A percentile compares a stretch with the other conserved stretches of the same genome.
Conservation (phyloP, 495 filamentous ascomycete genomes). For the Astrothelium subdiscretum region DNA sequence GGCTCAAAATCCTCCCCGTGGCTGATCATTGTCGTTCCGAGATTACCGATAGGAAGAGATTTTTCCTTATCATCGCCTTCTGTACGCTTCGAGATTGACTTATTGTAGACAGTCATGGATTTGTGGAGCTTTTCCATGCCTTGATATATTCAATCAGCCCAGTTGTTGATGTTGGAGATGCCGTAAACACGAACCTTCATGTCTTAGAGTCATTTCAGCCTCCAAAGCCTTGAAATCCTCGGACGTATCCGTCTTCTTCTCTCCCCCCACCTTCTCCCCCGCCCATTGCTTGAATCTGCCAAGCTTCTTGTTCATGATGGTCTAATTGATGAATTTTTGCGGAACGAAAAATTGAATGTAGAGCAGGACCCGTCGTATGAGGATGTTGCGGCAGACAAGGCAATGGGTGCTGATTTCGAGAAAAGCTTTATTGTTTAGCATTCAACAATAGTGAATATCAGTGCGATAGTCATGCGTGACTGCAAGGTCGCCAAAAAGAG, state of each 20-base stretch:
- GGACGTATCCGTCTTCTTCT: slow-evolving; percentile 75
- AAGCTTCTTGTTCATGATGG: slow-evolving; percentile 76
- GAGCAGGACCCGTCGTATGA: neutral
- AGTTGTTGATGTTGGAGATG: too few species aligned
- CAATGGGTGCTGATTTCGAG: neutral
- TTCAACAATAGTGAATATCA: neutral
- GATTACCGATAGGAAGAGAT: slow-evolving; percentile 62
- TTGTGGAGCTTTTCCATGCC: slow-evolving; percentile 87
- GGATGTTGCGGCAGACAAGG: neutral
- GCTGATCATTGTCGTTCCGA: slow-evolving; percentile 78
- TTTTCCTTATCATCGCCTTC: slow-evolving; percentile 82
- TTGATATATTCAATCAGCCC: too few species aligned
- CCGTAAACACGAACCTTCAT: too few species aligned
- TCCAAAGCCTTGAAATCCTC: slow-evolving; percentile 93
- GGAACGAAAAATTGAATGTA: neutral
- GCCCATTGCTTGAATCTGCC: slow-evolving; percentile 98
- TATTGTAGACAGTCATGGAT: slow-evolving; percentile 81
- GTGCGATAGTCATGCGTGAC: neutral
- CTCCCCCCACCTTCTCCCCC: slow-evolving; percentile 90
- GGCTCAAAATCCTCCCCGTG: slow-evolving; percentile 92
- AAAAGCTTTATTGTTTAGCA: neutral
- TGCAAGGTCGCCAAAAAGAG: neutral
- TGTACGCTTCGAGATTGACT: slow-evolving; percentile 76
- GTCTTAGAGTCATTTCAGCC: slow-evolving; percentile 80
- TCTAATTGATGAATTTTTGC: neutral